Evolutionary conservation across 345 rosid species (phyloP), one percentile per base, ranked within the genome.

Genomic region (Hypericum androsaemum): DNA sequence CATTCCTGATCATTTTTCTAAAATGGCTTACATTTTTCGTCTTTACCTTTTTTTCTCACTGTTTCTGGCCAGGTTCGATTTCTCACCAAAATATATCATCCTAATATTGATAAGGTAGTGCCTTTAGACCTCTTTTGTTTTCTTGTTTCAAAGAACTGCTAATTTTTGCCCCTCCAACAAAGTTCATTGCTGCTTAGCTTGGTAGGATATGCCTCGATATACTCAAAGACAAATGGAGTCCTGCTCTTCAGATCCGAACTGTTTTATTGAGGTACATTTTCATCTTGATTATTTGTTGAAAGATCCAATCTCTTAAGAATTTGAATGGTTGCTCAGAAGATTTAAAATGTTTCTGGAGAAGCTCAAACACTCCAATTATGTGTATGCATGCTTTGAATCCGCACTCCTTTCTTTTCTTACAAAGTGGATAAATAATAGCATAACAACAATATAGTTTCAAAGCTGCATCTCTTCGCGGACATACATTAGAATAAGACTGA

Each of bases 161-260:
- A 36, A 11, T 51, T 37, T 44, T 57, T 54, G 49, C 38, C 13
- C 53, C 40, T 12, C 10, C 52, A 12, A 7, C 40, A 17, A 51
- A 44, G 36, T 46, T 45, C 50, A 59, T 48, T 9, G 39, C 43
- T 2, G 43, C 62, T 65, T 67, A 92, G 97, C 96, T 92, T 62
- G 98, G 98, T 69, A 74, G 98, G 60, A 92, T 92, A 51, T 92
- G 98, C 81, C 96, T 92, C 36, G 98, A 92, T 73, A 92, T 92
- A 68, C 76, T 92, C 72, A 92, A 92, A 59, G 98, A 92, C 75
- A 92, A 92, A 59, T 92, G 98, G 98, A 92, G 98, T 69, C 98
- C 98, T 42, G 98, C 98, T 59, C 81, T 92, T 43, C 98, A 92
- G 77, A 92, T 92, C 47, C 77, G 98, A 56, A 92, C 98, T 12